Base-by-base conservation (phyloP, 139 green algal genomes). In the Ettlia oleoabundans region DNA sequence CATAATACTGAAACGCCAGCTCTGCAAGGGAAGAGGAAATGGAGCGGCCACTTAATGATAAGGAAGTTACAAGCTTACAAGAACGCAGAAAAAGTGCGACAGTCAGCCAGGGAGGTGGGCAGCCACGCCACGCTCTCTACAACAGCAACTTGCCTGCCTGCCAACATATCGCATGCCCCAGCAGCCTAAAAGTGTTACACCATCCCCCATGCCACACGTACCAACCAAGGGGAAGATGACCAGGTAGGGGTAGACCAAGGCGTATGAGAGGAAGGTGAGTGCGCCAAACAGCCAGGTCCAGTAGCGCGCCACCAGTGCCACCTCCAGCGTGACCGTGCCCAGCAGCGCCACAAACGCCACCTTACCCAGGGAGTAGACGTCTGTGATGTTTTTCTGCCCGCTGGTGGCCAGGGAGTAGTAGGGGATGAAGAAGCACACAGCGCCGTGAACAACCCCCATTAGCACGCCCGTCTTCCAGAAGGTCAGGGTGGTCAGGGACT, bases 401-500 rank as follows among this genome's bases (percentile, higher is more conserved):
- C 38, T 65, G 18, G 70, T 66, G 69, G 64, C 67, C 32, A 86
- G 84, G 58, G 70, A 81, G 67, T 90, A 94, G 82, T 89, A 89
- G 21, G 90, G 85, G 18, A 94, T 67, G 80, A 95, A 91, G 84
- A 95, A 94, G 80, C 70, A 87, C n/a, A 91, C 76, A 32, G 87
- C 91, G 22, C 74, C 84, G 52, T 92, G 78, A 19, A 88, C 18
- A 2, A 82, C 65, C 21, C 82, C 86, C 69, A 86, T 80, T 62
- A 92, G 64, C 32, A 91, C 74, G 53, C 87, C 90, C 32, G 81
- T 87, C 83, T 89, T 91, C 86, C 91, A 94, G 75, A 94, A 94
- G 52, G 65, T 83, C 55, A 51, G 35, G 22, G 85, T 90, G 32
- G 79, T 90, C 32, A 94, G 84, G 4, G 84, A 87, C 24, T 32